phyloP scores from a whole-genome alignment of 139 green algal species.

The Micromonas commoda region DNA sequence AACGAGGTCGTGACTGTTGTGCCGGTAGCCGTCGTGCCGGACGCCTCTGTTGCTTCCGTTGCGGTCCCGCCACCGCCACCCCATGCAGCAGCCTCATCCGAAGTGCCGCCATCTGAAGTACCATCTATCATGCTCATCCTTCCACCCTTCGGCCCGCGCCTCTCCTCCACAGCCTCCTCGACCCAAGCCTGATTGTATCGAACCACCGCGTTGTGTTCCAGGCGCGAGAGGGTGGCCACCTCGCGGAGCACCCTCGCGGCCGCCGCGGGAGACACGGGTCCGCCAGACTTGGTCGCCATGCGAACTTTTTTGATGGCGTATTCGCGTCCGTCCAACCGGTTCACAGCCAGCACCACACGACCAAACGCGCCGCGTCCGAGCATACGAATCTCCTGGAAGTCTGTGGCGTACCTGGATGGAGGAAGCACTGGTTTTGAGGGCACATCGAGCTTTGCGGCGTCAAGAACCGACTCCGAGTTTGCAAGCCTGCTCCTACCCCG shows the following conservation, averaged over 20 bases:
- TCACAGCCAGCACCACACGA: slow-evolving; percentile 71
- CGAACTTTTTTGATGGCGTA: slow-evolving; percentile 92
- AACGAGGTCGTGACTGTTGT: not conserved
- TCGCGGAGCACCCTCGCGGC: slow-evolving; percentile 71
- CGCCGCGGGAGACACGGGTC: slow-evolving; percentile 13
- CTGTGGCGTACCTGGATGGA: slow-evolving; percentile 38
- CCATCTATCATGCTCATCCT: not conserved
- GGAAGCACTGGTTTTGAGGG: not conserved
- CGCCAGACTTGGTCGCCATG: slow-evolving; percentile 42
- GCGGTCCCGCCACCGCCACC: not conserved
- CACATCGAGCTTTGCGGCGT: no score
- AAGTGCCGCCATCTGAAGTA: not conserved
- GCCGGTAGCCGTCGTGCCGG: not conserved
- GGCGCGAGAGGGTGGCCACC: slow-evolving; percentile 75
- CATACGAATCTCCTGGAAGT: slow-evolving; percentile 58
- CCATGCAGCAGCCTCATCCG: not conserved
- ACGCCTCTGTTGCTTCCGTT: not conserved
- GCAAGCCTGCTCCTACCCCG: no score
- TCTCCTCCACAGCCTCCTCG: slow-evolving; percentile 7
- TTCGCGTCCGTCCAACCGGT: slow-evolving; percentile 60
- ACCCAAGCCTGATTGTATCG: slow-evolving; percentile 78
- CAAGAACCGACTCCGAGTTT: no score
- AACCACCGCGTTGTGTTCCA: slow-evolving; percentile 87
- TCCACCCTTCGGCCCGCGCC: not conserved
- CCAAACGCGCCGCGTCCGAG: slow-evolving; percentile 82